A percentile compares a stretch with the other conserved stretches of the same genome.
Conservation (phyloP, 441 rosid genomes). For the Cnidoscolus chayamansa region DNA sequence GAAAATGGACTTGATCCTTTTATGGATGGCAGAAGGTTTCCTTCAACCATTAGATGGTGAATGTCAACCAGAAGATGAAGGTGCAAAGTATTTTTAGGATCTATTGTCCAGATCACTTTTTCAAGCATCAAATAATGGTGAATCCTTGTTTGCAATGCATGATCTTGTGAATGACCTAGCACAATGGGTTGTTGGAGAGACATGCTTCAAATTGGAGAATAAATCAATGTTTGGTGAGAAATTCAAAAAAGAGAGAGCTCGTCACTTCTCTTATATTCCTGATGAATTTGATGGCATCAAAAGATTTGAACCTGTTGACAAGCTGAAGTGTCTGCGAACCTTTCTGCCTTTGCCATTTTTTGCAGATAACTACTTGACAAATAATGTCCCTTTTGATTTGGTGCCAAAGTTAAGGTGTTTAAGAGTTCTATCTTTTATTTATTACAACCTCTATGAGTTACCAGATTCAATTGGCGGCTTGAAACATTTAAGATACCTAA, state of each 20-base stretch:
- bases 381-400: background rate
- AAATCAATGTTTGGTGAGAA: background rate
- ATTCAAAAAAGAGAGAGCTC: background rate
- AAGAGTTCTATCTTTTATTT: background rate
- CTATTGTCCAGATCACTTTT: background rate
- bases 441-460: background rate
- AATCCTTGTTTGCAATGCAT: background rate
- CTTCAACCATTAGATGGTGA: background rate
- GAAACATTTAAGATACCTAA: constrained; percentile 18
- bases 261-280: background rate
- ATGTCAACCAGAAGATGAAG: background rate
- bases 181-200: background rate
- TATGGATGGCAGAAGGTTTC: constrained; percentile 2
- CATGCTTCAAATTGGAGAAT: background rate
- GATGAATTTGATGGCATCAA: background rate
- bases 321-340: background rate
- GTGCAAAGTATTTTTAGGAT: background rate
- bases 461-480: background rate
- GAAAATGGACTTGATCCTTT: background rate
- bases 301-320: background rate
- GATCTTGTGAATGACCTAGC: background rate
- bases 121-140: background rate
- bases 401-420: background rate
- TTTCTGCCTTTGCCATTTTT: background rate
- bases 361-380: background rate